phyloP scores from a whole-genome alignment of 805 yeast species.

The Nakazawaea holstii region DNA sequence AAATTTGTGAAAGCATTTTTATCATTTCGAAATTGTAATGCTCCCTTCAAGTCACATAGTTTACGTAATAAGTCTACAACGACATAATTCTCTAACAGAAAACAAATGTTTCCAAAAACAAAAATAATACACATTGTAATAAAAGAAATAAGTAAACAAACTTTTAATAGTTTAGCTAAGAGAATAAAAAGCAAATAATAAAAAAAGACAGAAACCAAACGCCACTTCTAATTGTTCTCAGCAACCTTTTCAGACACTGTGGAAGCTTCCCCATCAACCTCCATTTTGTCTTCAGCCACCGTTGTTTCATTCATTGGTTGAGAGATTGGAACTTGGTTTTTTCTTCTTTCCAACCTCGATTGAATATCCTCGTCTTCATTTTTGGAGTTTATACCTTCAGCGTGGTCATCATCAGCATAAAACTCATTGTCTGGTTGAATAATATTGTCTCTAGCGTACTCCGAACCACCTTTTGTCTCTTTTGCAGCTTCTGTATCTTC shows the following conservation, averaged over 20 bases:
- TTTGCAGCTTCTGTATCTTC: conserved; percentile 76
- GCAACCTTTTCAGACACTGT: not conserved
- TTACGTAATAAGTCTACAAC: no score
- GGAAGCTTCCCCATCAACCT: conserved; percentile 1
- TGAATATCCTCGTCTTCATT: conserved; percentile 7
- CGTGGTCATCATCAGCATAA: conserved; percentile 59
- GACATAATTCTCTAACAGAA: no score
- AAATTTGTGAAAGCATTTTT: no score
- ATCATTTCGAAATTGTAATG: no score
- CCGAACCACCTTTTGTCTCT: conserved; percentile 90
- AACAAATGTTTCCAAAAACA: not conserved
- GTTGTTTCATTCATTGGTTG: not conserved
- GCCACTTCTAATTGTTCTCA: not conserved
- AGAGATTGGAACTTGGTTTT: conserved; percentile 8
- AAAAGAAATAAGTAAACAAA: no score
- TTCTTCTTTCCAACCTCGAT: conserved; percentile 7
- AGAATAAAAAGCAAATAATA: no score
- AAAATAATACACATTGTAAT: not conserved
- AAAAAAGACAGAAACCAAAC: not conserved
- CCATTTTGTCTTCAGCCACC: conserved; percentile 1
- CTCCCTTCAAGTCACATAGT: no score
- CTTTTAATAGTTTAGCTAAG: no score
- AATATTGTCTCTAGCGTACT: conserved; percentile 71
- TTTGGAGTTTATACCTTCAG: conserved; percentile 20
- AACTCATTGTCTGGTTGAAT: conserved; percentile 74